These are phyloP conservation scores for Hydrangea macrophylla DNA, from an alignment of 148 eudicot genomes.

Conservation along the genomic window DNA sequence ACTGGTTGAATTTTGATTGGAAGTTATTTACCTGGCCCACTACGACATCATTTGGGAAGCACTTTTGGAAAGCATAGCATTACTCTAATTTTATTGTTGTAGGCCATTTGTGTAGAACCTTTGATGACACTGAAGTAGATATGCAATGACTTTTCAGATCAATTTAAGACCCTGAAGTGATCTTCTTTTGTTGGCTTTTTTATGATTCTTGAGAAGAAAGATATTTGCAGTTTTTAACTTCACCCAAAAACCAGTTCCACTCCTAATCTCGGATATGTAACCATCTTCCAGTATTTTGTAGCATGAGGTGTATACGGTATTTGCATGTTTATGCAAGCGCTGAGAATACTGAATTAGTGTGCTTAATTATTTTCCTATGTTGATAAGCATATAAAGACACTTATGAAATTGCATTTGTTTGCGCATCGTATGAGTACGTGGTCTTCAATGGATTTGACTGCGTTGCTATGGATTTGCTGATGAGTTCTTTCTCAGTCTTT, in stretches of 20 bases:
- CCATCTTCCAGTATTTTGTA: not conserved
- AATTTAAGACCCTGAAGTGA: not conserved
- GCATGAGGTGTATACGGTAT: not conserved
- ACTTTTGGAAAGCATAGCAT: no score
- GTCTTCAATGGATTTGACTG: not conserved
- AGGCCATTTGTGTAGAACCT: no score
- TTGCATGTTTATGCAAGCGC: no score
- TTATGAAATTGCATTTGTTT: not conserved
- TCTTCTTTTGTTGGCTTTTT: not conserved
- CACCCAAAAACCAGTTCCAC: not conserved
- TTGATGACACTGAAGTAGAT: no score
- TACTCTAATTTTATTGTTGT: no score
- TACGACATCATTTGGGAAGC: no score
- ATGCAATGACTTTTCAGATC: not conserved
- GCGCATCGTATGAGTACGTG: not conserved
- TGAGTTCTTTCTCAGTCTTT: not conserved
- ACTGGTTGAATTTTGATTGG: no score
- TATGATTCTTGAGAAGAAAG: not conserved
- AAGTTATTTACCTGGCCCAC: no score
- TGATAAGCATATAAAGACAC: not conserved
- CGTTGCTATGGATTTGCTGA: not conserved
- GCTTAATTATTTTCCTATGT: not conserved
- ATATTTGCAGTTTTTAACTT: not conserved
- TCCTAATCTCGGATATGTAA: constrained; percentile 2
- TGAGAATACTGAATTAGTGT: not conserved